phyloP scores from a whole-genome alignment of 345 rosid species.

The Raphanus raphanistrum region DNA sequence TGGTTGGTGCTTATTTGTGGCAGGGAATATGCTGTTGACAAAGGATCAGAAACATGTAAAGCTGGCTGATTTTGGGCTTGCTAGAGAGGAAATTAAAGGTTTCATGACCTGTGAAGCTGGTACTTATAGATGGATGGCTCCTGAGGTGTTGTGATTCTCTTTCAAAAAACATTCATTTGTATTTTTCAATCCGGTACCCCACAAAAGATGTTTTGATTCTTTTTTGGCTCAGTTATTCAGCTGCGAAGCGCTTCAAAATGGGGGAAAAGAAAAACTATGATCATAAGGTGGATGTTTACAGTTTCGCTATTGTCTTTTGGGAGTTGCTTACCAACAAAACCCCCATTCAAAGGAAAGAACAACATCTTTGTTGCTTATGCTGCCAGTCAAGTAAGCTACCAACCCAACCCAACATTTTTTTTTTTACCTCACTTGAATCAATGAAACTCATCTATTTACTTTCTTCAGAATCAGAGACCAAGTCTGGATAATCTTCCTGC shows the following conservation, averaged over 20 bases:
- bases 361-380: slow-evolving; percentile 57
- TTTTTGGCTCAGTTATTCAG: slow-evolving; percentile 56
- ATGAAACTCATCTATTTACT: slow-evolving; percentile 1
- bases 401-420: neutral
- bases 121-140: slow-evolving; percentile 44
- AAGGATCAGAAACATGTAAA: slow-evolving; percentile 55
- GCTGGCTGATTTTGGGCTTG: slow-evolving; percentile 76
- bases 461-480: slow-evolving; percentile 63
- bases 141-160: slow-evolving; percentile 42
- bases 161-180: too few species aligned
- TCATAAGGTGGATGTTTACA: slow-evolving; percentile 80
- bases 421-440: neutral
- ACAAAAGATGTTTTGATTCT: slow-evolving; percentile 4
- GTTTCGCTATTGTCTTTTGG: slow-evolving; percentile 74
- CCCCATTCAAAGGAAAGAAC: slow-evolving; percentile 60
- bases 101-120: slow-evolving; percentile 60
- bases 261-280: slow-evolving; percentile 69
- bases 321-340: slow-evolving; percentile 65
- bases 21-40: slow-evolving; percentile 70
- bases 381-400: slow-evolving; percentile 53
- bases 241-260: slow-evolving; percentile 48
- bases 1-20: neutral
- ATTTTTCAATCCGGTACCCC: neutral
- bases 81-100: slow-evolving; percentile 53
- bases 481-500: slow-evolving; percentile 57